These are phyloP conservation scores for Silybum marianum DNA, from an alignment of 129 eudicot species.

Conservation along the genomic window DNA sequence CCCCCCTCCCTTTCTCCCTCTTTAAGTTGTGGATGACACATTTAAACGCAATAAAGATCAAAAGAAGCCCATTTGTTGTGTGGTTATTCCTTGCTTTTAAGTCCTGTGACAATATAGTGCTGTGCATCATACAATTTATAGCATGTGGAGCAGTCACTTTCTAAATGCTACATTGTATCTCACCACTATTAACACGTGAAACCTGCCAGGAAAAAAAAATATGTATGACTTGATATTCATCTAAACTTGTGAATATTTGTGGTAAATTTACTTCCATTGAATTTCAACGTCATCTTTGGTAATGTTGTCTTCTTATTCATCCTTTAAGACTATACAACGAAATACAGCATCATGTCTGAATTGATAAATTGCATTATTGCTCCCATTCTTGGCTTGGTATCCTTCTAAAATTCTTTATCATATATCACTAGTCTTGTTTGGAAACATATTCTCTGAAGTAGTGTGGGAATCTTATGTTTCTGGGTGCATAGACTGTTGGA, in stretches of 20 bases:
- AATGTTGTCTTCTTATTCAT: background rate
- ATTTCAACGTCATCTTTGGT: background rate
- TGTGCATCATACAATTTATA: conserved; percentile 2
- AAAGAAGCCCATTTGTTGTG: background rate
- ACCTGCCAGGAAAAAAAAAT: background rate
- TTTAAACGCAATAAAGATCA: background rate
- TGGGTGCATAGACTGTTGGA: conserved; percentile 25
- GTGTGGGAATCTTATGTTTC: conserved; percentile 34
- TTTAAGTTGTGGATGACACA: background rate
- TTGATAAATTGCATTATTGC: conserved; percentile 19
- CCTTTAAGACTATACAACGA: conserved; percentile 3
- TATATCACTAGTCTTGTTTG: conserved; percentile 11
- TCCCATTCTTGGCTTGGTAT: conserved; percentile 25
- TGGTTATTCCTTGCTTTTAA: conserved; percentile 8
- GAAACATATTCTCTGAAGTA: conserved; percentile 35
- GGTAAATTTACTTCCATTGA: background rate
- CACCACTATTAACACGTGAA: background rate
- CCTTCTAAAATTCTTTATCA: conserved; percentile 5
- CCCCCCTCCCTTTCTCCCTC: background rate
- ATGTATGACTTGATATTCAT: background rate
- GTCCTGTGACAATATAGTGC: conserved; percentile 11
- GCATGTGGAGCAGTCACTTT: background rate
- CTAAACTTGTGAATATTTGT: background rate
- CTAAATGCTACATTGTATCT: background rate
- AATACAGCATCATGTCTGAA: background rate